Conservation (phyloP, 371 early-diverging fungal genomes). For the Rhizopus delemar region DNA sequence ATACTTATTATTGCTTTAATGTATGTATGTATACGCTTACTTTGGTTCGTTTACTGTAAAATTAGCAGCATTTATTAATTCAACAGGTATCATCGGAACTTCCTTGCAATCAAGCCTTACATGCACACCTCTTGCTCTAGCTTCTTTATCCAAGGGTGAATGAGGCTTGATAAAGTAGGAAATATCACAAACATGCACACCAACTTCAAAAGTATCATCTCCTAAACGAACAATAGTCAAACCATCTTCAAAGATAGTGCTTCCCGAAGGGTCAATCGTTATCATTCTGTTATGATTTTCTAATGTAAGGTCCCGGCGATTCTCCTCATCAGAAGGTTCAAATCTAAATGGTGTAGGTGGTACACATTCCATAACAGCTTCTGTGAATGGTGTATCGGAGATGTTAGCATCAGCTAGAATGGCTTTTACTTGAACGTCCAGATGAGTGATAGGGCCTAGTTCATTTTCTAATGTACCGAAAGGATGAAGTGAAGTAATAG, state of each 20-base stretch:
- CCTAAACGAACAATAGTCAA: constrained; percentile 71
- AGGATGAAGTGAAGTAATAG: constrained; percentile 68
- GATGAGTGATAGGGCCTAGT: constrained; percentile 68
- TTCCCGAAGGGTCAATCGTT: constrained; percentile 23
- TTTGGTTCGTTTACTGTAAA: constrained; percentile 34
- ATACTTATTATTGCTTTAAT: neutral
- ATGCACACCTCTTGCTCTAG: constrained; percentile 89
- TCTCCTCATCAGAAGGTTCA: constrained; percentile 53
- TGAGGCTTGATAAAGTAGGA: constrained; percentile 90
- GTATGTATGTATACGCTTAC: constrained; percentile 20
- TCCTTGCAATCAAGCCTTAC: constrained; percentile 91
- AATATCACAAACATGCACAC: constrained; percentile 98
- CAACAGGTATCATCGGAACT: constrained; percentile 96
- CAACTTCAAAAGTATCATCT: constrained; percentile 81
- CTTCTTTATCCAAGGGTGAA: constrained; percentile 91
- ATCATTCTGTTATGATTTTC: neutral
- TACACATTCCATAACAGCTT: constrained; percentile 68
- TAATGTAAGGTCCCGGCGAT: constrained; percentile 66
- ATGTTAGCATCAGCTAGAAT: constrained; percentile 70
- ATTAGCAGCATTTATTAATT: constrained; percentile 72
- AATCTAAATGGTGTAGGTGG: constrained; percentile 38
- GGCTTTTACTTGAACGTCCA: constrained; percentile 72
- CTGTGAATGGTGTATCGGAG: constrained; percentile 57
- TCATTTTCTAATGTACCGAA: constrained; percentile 66
- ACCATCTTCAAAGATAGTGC: constrained; percentile 86